These are phyloP conservation scores for Pochonia chlamydosporia DNA, from an alignment of 2,329 filamentous ascomycete genomes.

Conservation along the genomic window DNA sequence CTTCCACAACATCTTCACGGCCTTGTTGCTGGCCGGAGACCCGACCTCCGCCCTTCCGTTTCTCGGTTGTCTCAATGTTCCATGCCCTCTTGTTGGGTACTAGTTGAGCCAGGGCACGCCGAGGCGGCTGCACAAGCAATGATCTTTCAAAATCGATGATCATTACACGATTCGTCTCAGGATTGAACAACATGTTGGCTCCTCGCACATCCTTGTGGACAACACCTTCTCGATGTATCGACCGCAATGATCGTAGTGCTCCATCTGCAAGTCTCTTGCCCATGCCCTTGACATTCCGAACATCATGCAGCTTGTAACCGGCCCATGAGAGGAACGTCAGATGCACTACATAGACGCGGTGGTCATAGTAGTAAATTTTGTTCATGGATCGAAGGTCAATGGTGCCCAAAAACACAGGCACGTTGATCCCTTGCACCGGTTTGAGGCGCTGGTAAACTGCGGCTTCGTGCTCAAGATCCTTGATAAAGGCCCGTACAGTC, in stretches of 20 bases:
- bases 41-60: no score
- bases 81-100: no score
- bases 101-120: no score
- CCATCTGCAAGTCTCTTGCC: constrained; percentile 8
- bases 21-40: no score
- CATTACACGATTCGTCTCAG: constrained; percentile 18
- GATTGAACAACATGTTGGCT: constrained; percentile 22
- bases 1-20: no score
- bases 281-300: background rate
- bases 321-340: constrained; percentile 30
- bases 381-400: constrained; percentile 27
- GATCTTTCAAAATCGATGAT: constrained; percentile 26
- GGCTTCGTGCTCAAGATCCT: constrained; percentile 29
- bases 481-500: constrained; percentile 25
- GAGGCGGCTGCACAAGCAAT: background rate
- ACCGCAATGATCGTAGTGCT: constrained; percentile 11
- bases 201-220: constrained; percentile 18
- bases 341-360: constrained; percentile 24
- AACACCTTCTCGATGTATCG: constrained; percentile 20
- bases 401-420: constrained; percentile 32
- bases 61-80: no score
- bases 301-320: constrained; percentile 14
- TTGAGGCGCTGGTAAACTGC: constrained; percentile 27
- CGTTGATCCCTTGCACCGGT: constrained; percentile 24
- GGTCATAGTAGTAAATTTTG: constrained; percentile 27